Base-by-base conservation (phyloP, 768 basidiomycete species). In the Leccinum truebloodii region DNA sequence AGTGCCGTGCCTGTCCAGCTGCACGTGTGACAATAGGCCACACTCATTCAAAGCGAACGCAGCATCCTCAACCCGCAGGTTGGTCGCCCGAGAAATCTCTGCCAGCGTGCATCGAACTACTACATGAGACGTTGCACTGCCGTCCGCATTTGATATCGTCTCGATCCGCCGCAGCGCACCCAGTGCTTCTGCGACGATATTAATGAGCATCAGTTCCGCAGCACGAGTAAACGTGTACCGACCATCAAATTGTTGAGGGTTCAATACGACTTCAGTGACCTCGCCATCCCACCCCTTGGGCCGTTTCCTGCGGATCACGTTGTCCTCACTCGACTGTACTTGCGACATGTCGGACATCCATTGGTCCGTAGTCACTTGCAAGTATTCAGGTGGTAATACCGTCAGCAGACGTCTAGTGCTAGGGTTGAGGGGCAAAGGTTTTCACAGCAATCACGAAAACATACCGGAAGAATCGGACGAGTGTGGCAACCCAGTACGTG, bases 1-100 rank as follows among this genome's bases (percentile, higher is more conserved):
- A 66, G 73, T 57, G 48, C 67, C 58, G 1, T 69, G 70, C 48
- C 67, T 67, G 41, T 59, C 67, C 52, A 60, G 60, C 53, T 78
- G 75, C 55, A 83, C 71, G 44, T 80, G 77, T 57, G 74, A 76
- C 18, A 97, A 79, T 57, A 98, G 73, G 30, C 94, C 94, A 61
- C 90, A 88, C 70, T 95, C 94, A 58, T 90, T 88, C 65, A 98
- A 73, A 3, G 95, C 93, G 74, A 93, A 95, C 0, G 93, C 89
- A 0, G 88, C 85, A 71, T 98, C 96, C 58, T 97, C 93, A 0
- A 87, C 73, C 1, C 92, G 83, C 56, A 98, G 77, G 73, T 91
- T 88, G 52, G 92, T 92, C 30, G 88, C 90, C 18, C 80, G 78
- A 2, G 94, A 88, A 59, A 98, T 85, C 37, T 92, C 87, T 9